Evolutionary conservation across 192 early-diverging fungal genomes (phyloP).

Genomic region (Coemansia pectinata): DNA sequence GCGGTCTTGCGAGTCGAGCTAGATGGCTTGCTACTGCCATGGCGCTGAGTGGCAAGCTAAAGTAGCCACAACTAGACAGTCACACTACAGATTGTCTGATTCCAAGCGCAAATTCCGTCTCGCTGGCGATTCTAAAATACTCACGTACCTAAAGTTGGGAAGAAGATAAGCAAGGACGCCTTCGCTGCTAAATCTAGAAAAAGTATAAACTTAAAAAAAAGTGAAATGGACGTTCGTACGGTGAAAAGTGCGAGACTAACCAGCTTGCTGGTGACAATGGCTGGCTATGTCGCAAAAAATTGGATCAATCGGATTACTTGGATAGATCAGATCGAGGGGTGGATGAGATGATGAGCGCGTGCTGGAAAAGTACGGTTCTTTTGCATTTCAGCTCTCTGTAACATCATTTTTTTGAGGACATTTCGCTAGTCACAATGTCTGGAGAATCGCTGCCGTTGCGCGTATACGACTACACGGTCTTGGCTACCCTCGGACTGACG

Average conservation of each 20-base stretch:
- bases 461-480: slow-evolving; percentile 42
- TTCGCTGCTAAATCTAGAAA: slow-evolving; percentile 1
- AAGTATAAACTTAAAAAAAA: neutral
- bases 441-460: slow-evolving; percentile 28
- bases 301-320: neutral
- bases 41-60: neutral
- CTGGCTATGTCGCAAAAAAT: neutral
- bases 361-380: neutral
- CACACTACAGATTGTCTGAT: neutral
- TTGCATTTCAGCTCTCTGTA: neutral
- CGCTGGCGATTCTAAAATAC: slow-evolving; percentile 1
- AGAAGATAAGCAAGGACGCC: neutral
- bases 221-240: neutral
- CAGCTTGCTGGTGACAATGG: neutral
- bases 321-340: neutral
- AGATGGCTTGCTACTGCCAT: neutral
- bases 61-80: neutral
- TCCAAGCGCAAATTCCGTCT: neutral
- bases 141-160: neutral
- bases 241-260: neutral
- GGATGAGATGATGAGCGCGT: neutral
- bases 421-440: slow-evolving; percentile 16
- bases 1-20: neutral
- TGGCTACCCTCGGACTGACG: slow-evolving; percentile 41
- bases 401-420: neutral